These are phyloP conservation scores for Trypanosoma platydactyli DNA, from an alignment of 208 protist species.

Conservation along the genomic window DNA sequence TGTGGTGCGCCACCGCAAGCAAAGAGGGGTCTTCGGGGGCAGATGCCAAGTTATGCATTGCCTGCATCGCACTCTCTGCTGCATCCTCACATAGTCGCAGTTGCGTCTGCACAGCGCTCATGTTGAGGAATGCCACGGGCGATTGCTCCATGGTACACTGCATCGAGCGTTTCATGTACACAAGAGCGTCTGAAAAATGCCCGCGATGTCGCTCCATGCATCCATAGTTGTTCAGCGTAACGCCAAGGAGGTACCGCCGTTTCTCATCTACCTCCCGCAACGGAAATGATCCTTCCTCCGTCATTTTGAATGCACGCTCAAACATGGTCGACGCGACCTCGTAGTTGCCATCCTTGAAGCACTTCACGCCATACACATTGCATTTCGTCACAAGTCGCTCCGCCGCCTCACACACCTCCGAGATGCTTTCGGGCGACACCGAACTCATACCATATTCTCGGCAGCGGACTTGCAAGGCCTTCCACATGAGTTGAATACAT, in stretches of 20 bases:
- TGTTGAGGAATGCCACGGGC: conserved; percentile 88
- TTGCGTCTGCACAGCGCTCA: conserved; percentile 87
- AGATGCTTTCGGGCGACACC: conserved; percentile 1
- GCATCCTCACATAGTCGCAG: conserved; percentile 78
- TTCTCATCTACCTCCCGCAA: conserved; percentile 56
- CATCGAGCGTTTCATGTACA: conserved; percentile 80
- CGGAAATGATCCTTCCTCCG: conserved; percentile 60
- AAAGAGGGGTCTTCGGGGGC: conserved; percentile 78
- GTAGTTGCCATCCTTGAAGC: conserved; percentile 83
- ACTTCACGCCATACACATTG: conserved; percentile 65
- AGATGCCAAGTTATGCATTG: conserved; percentile 64
- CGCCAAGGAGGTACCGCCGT: conserved; percentile 73
- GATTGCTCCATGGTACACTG: conserved; percentile 70
- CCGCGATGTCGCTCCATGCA: conserved; percentile 88
- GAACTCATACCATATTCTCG: conserved; percentile 19
- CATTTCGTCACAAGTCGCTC: conserved; percentile 77
- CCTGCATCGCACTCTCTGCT: conserved; percentile 58
- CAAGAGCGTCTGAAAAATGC: conserved; percentile 68
- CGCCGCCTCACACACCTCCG: conserved; percentile 62
- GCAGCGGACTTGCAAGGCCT: conserved; percentile 74
- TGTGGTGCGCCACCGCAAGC: conserved; percentile 88
- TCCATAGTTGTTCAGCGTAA: conserved; percentile 90
- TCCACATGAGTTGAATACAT: conserved; percentile 78
- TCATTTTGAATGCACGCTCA: conserved; percentile 70
- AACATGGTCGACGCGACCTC: conserved; percentile 52